A percentile compares a stretch with the other conserved stretches of the same genome.
Evolutionary conservation across 495 filamentous ascomycete genomes (phyloP).

Genomic region (Aspergillus leporis): DNA sequence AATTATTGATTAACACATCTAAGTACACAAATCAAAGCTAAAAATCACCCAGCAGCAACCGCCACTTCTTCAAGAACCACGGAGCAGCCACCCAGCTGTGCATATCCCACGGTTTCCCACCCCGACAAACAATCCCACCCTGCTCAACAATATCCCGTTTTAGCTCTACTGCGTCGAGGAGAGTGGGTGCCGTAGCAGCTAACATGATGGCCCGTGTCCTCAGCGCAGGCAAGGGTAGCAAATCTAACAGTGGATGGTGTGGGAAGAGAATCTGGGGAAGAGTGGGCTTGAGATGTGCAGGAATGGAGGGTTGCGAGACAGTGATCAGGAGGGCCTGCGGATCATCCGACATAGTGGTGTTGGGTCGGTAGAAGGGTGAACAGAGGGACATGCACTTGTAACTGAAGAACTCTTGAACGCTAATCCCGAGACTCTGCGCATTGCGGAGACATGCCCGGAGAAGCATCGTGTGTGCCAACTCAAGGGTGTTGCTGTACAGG

Average conservation of each 20-base stretch:
- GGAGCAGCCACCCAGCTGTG: constrained; percentile 37
- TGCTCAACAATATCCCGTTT: constrained; percentile 42
- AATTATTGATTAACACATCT: too few relatives aligned
- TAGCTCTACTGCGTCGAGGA: constrained; percentile 39
- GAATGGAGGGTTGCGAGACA: constrained; percentile 25
- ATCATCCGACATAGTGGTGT: constrained; percentile 22
- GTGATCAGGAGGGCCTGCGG: constrained; percentile 25
- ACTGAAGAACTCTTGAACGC: constrained; percentile 26
- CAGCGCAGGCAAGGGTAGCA: constrained; percentile 43
- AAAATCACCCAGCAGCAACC: constrained; percentile 18
- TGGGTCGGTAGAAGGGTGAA: constrained; percentile 37
- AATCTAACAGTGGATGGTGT: constrained; percentile 44
- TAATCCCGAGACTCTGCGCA: constrained; percentile 34
- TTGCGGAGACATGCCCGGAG: constrained; percentile 36
- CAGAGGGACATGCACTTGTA: constrained; percentile 27
- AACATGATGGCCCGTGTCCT: constrained; percentile 40
- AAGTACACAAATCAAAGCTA: neutral
- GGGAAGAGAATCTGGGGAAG: constrained; percentile 46
- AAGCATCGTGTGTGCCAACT: constrained; percentile 6
- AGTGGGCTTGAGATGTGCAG: constrained; percentile 43
- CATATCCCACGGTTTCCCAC: constrained; percentile 34
- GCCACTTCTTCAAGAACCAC: constrained; percentile 41
- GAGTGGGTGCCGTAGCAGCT: constrained; percentile 28
- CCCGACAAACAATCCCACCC: constrained; percentile 25
- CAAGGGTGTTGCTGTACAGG: constrained; percentile 6